Base-by-base conservation (phyloP, 768 basidiomycete species). In the Tremella mesenterica region DNA sequence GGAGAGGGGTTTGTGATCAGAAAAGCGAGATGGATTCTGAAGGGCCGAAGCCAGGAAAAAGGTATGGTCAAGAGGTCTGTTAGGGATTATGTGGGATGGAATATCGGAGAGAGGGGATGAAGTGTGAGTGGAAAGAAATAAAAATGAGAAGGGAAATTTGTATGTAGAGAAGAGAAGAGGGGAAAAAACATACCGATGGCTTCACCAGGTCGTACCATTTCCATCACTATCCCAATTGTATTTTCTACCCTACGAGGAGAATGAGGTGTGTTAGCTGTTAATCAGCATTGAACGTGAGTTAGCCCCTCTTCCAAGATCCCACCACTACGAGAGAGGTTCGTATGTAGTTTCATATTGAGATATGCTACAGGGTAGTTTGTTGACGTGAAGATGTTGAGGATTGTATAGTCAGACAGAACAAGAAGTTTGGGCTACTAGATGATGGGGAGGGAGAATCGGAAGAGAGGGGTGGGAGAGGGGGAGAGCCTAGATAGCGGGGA, bases 211-310 rank as follows among this genome's bases (percentile, higher is more conserved):
- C 93, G 78, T 23, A 85, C 81, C 14, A 88, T 81, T 72, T 99
- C 93, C 28, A 93, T 76, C 20, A 97, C 93, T 16, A 96, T 77
- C 1, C 93, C 93, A 46, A 95, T 83, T 0, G 93, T 96, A 72
- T 96, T 77, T 1, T 83, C 83, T 63, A 85, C 93, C 18, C 93
- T 81, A 26, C 92, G 85, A 5, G 93, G 93, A 65, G 93, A 95
- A 74, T 99, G 93, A 0, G 93, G 93, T 0, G 88, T 95, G 70
- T 96, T 95, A 0, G 83, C 93, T 93, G 59, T 21, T 21, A 7
- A 18, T 41, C 38, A 25, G 33, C n/a, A 26, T 13, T 18, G 16
- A 45, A 13, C 9, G 12, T 10, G 4, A 33, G 14, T 12, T 31
- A 33, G 13, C 27, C 13, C 14, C 46, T 12, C n/a, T 26, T 38